Conservation (phyloP, 1,139 yeast genomes). For the Suhomyces taliae region DNA sequence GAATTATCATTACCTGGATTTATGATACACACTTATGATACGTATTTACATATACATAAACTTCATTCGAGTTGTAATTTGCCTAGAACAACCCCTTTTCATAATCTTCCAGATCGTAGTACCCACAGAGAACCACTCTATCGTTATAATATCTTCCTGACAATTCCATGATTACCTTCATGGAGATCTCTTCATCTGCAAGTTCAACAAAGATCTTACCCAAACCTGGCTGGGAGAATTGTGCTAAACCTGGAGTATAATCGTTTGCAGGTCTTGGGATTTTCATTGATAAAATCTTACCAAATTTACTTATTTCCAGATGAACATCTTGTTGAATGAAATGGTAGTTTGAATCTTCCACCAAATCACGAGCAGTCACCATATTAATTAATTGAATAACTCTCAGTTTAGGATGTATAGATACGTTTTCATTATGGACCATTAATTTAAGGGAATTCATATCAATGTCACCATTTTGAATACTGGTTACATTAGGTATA, state of each 20-base stretch:
- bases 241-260: constrained; percentile 42
- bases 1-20: no score
- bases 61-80: no score
- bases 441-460: constrained; percentile 31
- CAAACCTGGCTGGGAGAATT: constrained; percentile 55
- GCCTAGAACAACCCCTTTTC: constrained; percentile 26
- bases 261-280: constrained; percentile 69
- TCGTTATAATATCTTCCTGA: constrained; percentile 72
- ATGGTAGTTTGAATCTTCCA: constrained; percentile 48
- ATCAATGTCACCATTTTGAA: constrained; percentile 39
- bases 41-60: no score
- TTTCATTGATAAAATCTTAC: constrained; percentile 52
- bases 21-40: no score
- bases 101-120: constrained; percentile 59
- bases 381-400: constrained; percentile 69
- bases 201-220: constrained; percentile 77
- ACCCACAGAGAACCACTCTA: constrained; percentile 68
- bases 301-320: constrained; percentile 52
- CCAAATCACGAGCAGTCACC: constrained; percentile 63
- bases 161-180: constrained; percentile 57
- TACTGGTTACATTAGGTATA: constrained; percentile 28
- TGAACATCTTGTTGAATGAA: constrained; percentile 55
- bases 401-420: constrained; percentile 45
- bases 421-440: constrained; percentile 36
- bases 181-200: constrained; percentile 50